Conservation (phyloP, 2,329 filamentous ascomycete genomes). For the Bertia moriformis region DNA sequence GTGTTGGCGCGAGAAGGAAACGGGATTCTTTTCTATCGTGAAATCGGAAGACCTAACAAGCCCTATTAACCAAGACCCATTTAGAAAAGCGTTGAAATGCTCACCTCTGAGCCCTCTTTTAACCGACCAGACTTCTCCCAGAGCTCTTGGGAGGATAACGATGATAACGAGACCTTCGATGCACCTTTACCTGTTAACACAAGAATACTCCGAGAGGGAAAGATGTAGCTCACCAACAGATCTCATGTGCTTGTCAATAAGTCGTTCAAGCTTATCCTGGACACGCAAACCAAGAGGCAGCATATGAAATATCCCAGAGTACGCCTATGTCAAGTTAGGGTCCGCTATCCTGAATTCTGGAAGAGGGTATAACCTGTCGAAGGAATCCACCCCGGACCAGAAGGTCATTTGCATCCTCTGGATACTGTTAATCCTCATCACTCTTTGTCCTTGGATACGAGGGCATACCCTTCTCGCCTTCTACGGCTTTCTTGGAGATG, state of each 20-base stretch:
- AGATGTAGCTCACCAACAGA: constrained; percentile 38
- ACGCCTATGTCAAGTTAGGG: constrained; percentile 35
- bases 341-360: constrained; percentile 1
- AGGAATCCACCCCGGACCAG: constrained; percentile 60
- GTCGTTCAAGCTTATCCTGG: constrained; percentile 69
- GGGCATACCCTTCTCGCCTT: constrained; percentile 23
- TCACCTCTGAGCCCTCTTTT: constrained; percentile 58
- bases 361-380: constrained; percentile 39
- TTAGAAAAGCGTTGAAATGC: constrained; percentile 5
- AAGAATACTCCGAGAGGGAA: constrained; percentile 8
- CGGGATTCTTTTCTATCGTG: constrained; percentile 61
- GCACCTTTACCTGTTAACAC: constrained; percentile 55
- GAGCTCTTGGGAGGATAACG: constrained; percentile 68
- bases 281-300: constrained; percentile 76
- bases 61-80: constrained; percentile 6
- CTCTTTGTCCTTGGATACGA: not conserved
- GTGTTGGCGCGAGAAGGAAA: constrained; percentile 76
- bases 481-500: constrained; percentile 39
- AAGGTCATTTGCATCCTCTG: constrained; percentile 45
- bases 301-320: constrained; percentile 84
- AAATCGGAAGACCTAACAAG: constrained; percentile 59
- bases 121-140: constrained; percentile 77
- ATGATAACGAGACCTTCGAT: constrained; percentile 69
- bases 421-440: constrained; percentile 8
- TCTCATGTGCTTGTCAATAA: constrained; percentile 84